phyloP scores from a whole-genome alignment of 495 filamentous ascomycete genomes.

The Podospora sp. region DNA sequence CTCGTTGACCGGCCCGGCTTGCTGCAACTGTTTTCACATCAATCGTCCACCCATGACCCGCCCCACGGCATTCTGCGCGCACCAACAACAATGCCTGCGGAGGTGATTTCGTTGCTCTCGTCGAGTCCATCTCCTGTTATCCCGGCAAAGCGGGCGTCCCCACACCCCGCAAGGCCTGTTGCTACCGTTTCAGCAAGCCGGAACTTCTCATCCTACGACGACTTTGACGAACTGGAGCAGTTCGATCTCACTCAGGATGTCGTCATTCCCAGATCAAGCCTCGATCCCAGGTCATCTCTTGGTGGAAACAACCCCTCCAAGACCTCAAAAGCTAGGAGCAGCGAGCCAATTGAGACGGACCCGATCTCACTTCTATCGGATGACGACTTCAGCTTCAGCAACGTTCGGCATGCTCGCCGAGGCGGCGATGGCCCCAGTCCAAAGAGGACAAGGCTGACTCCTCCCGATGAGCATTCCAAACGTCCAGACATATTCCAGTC shows the following conservation, averaged over 20 bases:
- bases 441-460: slow-evolving; percentile 35
- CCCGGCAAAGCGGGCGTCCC: background rate
- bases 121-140: slow-evolving; percentile 15
- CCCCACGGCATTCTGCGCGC: background rate
- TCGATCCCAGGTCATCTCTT: background rate
- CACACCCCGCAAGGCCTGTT: background rate
- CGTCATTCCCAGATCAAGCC: background rate
- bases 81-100: slow-evolving; percentile 37
- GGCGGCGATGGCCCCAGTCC: background rate
- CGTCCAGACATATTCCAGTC: background rate
- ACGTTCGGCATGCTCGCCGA: background rate
- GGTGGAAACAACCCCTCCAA: background rate
- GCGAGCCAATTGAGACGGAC: background rate
- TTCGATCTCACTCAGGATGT: background rate
- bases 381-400: slow-evolving; percentile 32
- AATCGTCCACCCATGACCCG: background rate
- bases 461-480: slow-evolving; percentile 4
- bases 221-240: slow-evolving; percentile 1
- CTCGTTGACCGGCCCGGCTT: background rate
- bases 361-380: slow-evolving; percentile 48
- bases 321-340: background rate
- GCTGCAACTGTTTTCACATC: background rate
- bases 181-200: background rate
- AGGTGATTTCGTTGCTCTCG: slow-evolving; percentile 46
- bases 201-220: background rate